These are phyloP conservation scores for Haberlea rhodopensis DNA, from an alignment of 257 asterid species.

Conservation along the genomic window DNA sequence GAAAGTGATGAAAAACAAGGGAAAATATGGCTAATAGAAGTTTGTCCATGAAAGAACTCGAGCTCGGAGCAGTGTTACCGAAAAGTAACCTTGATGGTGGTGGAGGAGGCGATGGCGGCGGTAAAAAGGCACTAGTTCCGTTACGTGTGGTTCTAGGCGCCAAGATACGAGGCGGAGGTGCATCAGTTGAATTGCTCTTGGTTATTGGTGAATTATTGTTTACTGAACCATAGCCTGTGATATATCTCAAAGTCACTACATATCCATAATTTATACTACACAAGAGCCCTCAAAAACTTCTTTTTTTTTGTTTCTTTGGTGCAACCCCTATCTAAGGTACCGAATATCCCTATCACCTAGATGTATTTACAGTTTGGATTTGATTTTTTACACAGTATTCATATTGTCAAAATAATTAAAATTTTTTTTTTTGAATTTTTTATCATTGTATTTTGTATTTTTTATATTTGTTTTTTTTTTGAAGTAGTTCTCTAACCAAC, in stretches of 20 bases:
- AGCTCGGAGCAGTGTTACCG: constrained; percentile 40
- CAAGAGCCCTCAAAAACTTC: no score
- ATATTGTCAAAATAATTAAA: no score
- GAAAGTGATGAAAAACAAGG: constrained; percentile 35
- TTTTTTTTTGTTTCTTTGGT: no score
- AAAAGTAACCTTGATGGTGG: constrained; percentile 32
- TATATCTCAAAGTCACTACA: neutral
- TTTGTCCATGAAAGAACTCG: constrained; percentile 29
- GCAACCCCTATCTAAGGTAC: no score
- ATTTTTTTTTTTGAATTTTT: no score
- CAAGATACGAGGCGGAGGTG: constrained; percentile 63
- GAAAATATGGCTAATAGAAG: constrained; percentile 41
- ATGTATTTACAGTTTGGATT: no score
- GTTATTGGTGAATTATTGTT: constrained; percentile 44
- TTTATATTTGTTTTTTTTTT: no score
- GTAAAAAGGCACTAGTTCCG: constrained; percentile 26
- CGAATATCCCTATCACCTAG: no score
- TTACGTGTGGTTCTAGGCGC: constrained; percentile 65
- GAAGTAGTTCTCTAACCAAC: no score
- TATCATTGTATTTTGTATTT: no score
- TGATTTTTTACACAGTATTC: no score
- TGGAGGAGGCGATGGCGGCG: constrained; percentile 30
- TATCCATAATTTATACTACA: no score
- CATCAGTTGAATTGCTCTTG: constrained; percentile 37
- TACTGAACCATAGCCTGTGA: constrained; percentile 56